These are phyloP conservation scores for Inosperma sp. DNA, from an alignment of 768 basidiomycete species.

Conservation along the genomic window DNA sequence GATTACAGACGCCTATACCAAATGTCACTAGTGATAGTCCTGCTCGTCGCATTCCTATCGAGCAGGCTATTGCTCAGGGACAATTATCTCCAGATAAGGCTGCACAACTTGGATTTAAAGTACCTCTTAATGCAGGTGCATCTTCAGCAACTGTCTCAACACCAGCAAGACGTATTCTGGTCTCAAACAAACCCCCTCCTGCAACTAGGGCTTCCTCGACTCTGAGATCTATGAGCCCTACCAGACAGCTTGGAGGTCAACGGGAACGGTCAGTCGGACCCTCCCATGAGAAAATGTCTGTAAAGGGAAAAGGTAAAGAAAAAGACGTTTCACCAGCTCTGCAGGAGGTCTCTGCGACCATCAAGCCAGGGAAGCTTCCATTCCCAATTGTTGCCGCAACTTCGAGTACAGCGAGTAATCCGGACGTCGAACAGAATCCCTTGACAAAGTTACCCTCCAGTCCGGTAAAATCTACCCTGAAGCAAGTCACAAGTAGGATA, in stretches of 20 bases:
- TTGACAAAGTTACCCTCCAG: constrained; percentile 16
- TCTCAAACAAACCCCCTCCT: constrained; percentile 20
- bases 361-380: constrained; percentile 26
- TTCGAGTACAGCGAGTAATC: constrained; percentile 4
- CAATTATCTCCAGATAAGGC: constrained; percentile 47
- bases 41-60: constrained; percentile 58
- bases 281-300: constrained; percentile 3
- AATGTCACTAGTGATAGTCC: constrained; percentile 50
- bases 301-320: constrained; percentile 24
- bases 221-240: constrained; percentile 15
- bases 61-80: constrained; percentile 46
- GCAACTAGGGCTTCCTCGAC: constrained; percentile 15
- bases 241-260: constrained; percentile 9
- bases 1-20: constrained; percentile 23
- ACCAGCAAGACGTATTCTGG: constrained; percentile 23
- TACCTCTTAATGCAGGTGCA: constrained; percentile 10
- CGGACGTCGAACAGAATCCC: constrained; percentile 2
- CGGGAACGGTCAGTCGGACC: constrained; percentile 15
- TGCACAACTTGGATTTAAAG: constrained; percentile 30
- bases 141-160: constrained; percentile 18
- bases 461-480: constrained; percentile 42
- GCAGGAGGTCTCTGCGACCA: constrained; percentile 6
- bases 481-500: constrained; percentile 54
- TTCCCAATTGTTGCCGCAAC: constrained; percentile 31
- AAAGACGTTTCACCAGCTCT: constrained; percentile 9